Base-by-base conservation (phyloP, 2,329 filamentous ascomycete genomes). In the Huntiella bhutanensis region DNA sequence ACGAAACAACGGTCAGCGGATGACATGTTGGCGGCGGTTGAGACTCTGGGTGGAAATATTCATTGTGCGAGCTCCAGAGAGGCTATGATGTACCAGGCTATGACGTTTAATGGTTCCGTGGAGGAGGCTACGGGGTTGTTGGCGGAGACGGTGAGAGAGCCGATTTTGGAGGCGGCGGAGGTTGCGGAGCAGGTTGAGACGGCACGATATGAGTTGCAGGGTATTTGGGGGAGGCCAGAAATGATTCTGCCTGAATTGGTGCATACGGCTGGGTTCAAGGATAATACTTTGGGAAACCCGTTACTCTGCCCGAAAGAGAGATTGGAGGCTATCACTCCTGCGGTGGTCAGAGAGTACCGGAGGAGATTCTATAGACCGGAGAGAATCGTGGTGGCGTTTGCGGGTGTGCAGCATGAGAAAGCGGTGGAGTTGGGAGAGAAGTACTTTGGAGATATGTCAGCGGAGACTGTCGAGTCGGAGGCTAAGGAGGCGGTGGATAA, bases 171-270 rank as follows among this genome's bases (percentile, higher is more conserved):
- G 6, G 81, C 92, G 19, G 76, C 83, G 15, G 91, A 98, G 62
- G 82, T 98, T 1, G 64, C 71, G 15, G 77, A 86, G 59, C 91
- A 98, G 64, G 68, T 98, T 16, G 77, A 82, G 58, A 96, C 88
- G 5, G 91, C 88, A 6, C 77, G 87, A 45, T 98, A 96, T 59
- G 91, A 98, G 64, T 91, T 98, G 60, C 77, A 77, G 17, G 91
- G 96, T 67, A 96, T 98, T 48, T 98, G 91, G 91, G 80, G 81
- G 55, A 96, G 93, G 69, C 87, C 91, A 0, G 88, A 96, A 57
- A 73, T 98, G 47, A 96, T 98, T 54, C 67, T 98, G 51, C 91
- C 91, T 0, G 91, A 98, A 64, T 65, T 98, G 54, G 80, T 96
- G 34, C 91, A 98, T 61, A 91, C 87, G 67, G 86, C 91, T 7